These are phyloP conservation scores for Boeremia exigua DNA, from an alignment of 2,329 filamentous ascomycete genomes.

Conservation along the genomic window DNA sequence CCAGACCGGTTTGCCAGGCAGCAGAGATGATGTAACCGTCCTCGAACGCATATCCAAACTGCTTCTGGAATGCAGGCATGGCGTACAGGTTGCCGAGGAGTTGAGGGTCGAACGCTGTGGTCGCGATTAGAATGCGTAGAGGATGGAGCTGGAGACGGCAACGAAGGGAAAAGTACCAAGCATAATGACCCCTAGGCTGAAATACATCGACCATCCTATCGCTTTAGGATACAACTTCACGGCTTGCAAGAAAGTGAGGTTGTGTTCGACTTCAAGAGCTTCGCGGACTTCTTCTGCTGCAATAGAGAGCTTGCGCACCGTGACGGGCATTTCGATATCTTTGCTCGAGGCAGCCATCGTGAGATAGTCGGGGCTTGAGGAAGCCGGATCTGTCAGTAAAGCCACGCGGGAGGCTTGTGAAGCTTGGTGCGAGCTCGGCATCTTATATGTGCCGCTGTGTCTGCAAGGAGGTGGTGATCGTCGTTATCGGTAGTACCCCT, in stretches of 20 bases:
- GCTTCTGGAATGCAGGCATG: slow-evolving; percentile 61
- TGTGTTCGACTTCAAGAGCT: slow-evolving; percentile 46
- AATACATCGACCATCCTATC: slow-evolving; percentile 63
- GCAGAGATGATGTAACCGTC: slow-evolving; percentile 44
- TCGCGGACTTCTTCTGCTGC: slow-evolving; percentile 38
- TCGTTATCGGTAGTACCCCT: slow-evolving; percentile 13
- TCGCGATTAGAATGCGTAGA: neutral
- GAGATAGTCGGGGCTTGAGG: neutral
- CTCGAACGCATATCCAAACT: slow-evolving; percentile 58
- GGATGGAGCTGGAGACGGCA: neutral
- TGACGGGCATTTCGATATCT: slow-evolving; percentile 7
- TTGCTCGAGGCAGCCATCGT: slow-evolving; percentile 9
- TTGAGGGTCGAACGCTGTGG: slow-evolving; percentile 65
- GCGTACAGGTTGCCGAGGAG: slow-evolving; percentile 68
- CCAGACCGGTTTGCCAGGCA: slow-evolving; percentile 49
- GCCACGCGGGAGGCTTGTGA: slow-evolving; percentile 3
- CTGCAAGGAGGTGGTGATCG: slow-evolving; percentile 6
- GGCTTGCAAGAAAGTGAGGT: slow-evolving; percentile 46
- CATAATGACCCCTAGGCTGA: slow-evolving; percentile 67
- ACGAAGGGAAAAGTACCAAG: slow-evolving; percentile 43
- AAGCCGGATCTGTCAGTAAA: neutral
- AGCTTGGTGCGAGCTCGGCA: slow-evolving; percentile 11
- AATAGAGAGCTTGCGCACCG: slow-evolving; percentile 12
- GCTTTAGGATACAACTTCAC: slow-evolving; percentile 55
- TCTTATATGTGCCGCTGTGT: slow-evolving; percentile 4